phyloP scores from a whole-genome alignment of 352 stramenopile species.

The Phytopythium aichiense region DNA sequence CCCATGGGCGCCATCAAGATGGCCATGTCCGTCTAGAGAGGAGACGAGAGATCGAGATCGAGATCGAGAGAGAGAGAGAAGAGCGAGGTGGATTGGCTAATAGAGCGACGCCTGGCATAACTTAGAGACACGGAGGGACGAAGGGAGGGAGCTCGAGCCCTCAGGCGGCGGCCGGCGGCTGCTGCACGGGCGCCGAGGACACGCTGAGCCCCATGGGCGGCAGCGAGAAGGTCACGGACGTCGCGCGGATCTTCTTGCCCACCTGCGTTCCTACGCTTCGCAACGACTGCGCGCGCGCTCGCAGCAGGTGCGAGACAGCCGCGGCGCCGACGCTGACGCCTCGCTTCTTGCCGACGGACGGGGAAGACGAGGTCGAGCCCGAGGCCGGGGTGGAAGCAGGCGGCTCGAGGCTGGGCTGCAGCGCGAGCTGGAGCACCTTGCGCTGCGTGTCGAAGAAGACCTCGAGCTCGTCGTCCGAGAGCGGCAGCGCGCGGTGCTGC shows the following conservation, averaged over 20 bases:
- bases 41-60: no score
- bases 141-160: no score
- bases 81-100: not conserved
- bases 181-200: constrained; percentile 51
- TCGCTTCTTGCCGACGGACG: constrained; percentile 7
- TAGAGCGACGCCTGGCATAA: constrained; percentile 5
- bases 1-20: constrained; percentile 98
- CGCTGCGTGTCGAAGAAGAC: constrained; percentile 72
- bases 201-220: constrained; percentile 66
- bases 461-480: constrained; percentile 56
- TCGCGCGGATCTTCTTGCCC: constrained; percentile 63
- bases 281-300: constrained; percentile 50
- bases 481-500: constrained; percentile 42
- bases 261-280: constrained; percentile 54
- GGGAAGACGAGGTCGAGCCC: not conserved
- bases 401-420: constrained; percentile 24
- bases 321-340: constrained; percentile 9
- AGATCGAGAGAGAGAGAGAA: not conserved
- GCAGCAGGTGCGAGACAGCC: constrained; percentile 43
- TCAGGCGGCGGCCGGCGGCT: constrained; percentile 14
- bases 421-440: constrained; percentile 42
- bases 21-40: constrained; percentile 94
- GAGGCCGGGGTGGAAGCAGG: no score
- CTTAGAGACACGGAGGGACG: not conserved
- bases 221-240: constrained; percentile 67